Evolutionary conservation across 805 yeast species (phyloP), one percentile per base, ranked within the genome.

Genomic region (Wickerhamomyces subpelliculosus): DNA sequence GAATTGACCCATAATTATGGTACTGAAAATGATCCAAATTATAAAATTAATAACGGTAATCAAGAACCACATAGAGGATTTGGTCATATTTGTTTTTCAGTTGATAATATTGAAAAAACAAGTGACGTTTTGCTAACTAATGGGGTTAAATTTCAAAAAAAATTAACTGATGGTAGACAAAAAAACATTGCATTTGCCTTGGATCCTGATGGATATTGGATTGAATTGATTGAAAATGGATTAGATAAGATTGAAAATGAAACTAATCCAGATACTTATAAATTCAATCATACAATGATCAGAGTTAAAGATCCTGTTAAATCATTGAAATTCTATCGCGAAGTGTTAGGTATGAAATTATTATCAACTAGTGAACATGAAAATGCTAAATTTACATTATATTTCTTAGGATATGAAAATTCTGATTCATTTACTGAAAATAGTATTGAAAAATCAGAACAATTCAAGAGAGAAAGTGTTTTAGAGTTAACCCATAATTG

Each of bases 151-250:
- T 90, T 90, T 69, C 76, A 89, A 64, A 93, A 90, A 70, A 84
- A 70, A 55, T 67, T 89, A 47, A 61, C 75, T 27, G 97, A 90
- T 57, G 98, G 98, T 27, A 79, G 96, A 62, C 96, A 86, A 64
- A 80, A 79, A 61, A 73, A 87, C 60, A 89, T 93, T 65, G 97
- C 97, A 0, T 93, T 90, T 62, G 95, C 82, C 7, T 73, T 89
- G 49, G 98, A 93, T 55, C 97, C 97, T 7, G 90, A 90, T 62
- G 93, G 93, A 51, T 93, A 93, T 66, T 90, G 98, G 98, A 75
- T 90, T 52, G 98, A 90, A 68, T 65, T 90, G 54, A 75, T 90
- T 48, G 78, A 78, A 53, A 80, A 75, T 49, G 68, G 64, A 16
- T 47, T 65, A 27, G 58, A 61, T 43, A 70, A 72, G 51, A 44